These are phyloP conservation scores for Panellus pusillus DNA, from an alignment of 768 basidiomycete genomes.

Conservation along the genomic window DNA sequence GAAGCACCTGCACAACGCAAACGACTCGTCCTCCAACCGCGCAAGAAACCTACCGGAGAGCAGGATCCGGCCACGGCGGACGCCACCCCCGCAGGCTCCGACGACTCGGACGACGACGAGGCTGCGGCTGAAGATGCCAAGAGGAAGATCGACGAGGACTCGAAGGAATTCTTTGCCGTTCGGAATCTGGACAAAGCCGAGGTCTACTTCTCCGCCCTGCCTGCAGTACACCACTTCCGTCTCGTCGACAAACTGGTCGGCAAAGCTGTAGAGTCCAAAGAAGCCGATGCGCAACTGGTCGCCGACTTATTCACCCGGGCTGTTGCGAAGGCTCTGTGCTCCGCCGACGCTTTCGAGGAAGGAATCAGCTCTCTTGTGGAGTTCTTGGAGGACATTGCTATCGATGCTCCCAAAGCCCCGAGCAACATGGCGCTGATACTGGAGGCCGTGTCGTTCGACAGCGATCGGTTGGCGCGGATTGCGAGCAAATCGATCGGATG, in stretches of 20 bases:
- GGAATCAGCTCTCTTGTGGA: slow-evolving; percentile 72
- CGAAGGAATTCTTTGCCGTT: slow-evolving; percentile 84
- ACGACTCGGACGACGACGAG: slow-evolving; percentile 52
- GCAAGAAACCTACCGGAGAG: slow-evolving; percentile 64
- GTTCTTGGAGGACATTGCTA: slow-evolving; percentile 82
- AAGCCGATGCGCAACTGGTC: slow-evolving; percentile 76
- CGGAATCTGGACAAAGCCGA: slow-evolving; percentile 87
- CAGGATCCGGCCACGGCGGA: slow-evolving; percentile 36
- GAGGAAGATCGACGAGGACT: slow-evolving; percentile 78
- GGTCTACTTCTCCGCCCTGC: slow-evolving; percentile 76
- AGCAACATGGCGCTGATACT: slow-evolving; percentile 73
- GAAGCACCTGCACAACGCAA: slow-evolving; percentile 59
- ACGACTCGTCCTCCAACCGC: slow-evolving; percentile 73
- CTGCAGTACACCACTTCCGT: slow-evolving; percentile 56
- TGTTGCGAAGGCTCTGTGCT: slow-evolving; percentile 58
- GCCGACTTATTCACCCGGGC: slow-evolving; percentile 71
- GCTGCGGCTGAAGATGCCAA: slow-evolving; percentile 50
- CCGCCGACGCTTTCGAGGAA: slow-evolving; percentile 64
- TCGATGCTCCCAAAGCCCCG: slow-evolving; percentile 89
- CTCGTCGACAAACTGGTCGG: slow-evolving; percentile 78
- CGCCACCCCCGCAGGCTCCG: slow-evolving; percentile 47
- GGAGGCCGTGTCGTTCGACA: slow-evolving; percentile 65
- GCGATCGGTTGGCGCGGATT: slow-evolving; percentile 55
- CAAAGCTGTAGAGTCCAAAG: slow-evolving; percentile 78
- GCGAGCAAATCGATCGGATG: slow-evolving; percentile 62